These are phyloP conservation scores for Penicillium bialowiezense DNA, from an alignment of 495 filamentous ascomycete species.

Conservation along the genomic window DNA sequence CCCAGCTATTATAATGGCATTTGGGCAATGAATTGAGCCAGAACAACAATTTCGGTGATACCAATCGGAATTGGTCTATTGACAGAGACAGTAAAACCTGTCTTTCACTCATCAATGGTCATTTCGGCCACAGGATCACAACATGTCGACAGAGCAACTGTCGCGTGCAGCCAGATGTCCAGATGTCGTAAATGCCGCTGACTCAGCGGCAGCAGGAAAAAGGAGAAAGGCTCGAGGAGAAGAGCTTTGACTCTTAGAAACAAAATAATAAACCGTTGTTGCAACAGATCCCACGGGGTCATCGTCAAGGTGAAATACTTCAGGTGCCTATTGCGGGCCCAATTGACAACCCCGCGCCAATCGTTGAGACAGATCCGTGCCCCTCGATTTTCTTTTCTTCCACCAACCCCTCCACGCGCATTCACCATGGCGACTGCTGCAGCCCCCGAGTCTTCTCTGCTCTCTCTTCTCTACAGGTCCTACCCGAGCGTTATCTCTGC, in stretches of 20 bases:
- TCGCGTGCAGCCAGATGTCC: too few species aligned
- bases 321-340: constrained; percentile 34
- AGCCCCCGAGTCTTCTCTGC: constrained; percentile 48
- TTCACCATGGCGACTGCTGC: constrained; percentile 50
- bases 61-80: too few species aligned
- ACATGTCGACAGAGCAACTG: too few species aligned
- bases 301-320: constrained; percentile 29
- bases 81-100: too few species aligned
- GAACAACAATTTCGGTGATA: too few species aligned
- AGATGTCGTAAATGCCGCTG: constrained; percentile 1
- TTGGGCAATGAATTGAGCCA: too few species aligned
- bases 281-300: constrained; percentile 29
- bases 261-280: constrained; percentile 8
- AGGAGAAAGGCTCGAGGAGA: background rate
- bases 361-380: constrained; percentile 28
- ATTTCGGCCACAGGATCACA: too few species aligned
- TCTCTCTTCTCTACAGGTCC: constrained; percentile 52
- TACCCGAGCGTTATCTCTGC: constrained; percentile 49
- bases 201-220: constrained; percentile 15
- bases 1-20: too few species aligned
- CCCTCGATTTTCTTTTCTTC: constrained; percentile 35
- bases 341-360: constrained; percentile 35
- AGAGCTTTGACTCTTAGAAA: constrained; percentile 1
- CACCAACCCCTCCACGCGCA: constrained; percentile 28
- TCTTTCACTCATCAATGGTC: too few species aligned